These are phyloP conservation scores for Dictyostelium brefeldianum DNA, from an alignment of 78 protist species.

Conservation along the genomic window DNA sequence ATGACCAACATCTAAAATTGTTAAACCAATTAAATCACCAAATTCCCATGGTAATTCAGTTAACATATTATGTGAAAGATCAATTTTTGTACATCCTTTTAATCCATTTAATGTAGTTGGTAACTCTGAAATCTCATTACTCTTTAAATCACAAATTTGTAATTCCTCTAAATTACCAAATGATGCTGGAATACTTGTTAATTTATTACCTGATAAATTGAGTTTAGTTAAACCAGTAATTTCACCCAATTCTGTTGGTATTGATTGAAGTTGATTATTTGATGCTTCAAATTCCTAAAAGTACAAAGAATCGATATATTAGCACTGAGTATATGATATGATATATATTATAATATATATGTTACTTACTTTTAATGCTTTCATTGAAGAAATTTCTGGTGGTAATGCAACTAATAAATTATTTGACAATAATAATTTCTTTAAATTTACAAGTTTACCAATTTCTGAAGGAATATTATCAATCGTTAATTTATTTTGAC, in stretches of 20 bases:
- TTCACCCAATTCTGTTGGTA: constrained; percentile 76
- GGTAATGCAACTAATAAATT: constrained; percentile 79
- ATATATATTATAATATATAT: no score
- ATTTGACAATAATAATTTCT: constrained; percentile 58
- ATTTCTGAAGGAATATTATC: constrained; percentile 81
- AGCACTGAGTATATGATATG: no score
- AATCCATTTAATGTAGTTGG: constrained; percentile 71
- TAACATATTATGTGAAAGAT: constrained; percentile 82
- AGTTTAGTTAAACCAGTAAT: constrained; percentile 51
- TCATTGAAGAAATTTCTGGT: constrained; percentile 74
- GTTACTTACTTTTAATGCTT: constrained; percentile 52
- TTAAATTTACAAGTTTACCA: constrained; percentile 77
- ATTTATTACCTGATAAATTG: constrained; percentile 78
- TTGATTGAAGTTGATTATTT: constrained; percentile 43
- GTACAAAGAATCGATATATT: no score
- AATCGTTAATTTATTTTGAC: constrained; percentile 70
- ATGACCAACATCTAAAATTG: constrained; percentile 84
- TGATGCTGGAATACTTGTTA: constrained; percentile 66
- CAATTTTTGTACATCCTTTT: constrained; percentile 63
- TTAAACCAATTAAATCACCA: constrained; percentile 48
- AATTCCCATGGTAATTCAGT: constrained; percentile 89
- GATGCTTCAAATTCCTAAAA: constrained; percentile 82
- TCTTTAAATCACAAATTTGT: constrained; percentile 67
- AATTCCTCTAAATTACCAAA: constrained; percentile 59
- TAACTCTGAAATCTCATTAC: constrained; percentile 77